Conservation (phyloP, 306 rosid species). For the Lathyrus aphaca region DNA sequence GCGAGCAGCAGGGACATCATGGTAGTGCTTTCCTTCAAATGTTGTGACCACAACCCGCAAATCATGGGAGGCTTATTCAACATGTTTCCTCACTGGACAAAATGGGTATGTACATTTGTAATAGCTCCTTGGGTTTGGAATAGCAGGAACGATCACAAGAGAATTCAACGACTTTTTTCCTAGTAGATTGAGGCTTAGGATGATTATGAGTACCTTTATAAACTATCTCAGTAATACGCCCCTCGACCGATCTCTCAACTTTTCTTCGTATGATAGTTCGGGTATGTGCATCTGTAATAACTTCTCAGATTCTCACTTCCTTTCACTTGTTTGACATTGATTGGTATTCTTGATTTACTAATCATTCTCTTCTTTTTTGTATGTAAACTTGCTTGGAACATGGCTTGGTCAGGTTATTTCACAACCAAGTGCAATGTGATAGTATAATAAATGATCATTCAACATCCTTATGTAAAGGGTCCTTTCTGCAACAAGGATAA, state of each 20-base stretch:
- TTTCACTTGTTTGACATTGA: constrained; percentile 90
- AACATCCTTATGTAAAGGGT: constrained; percentile 44
- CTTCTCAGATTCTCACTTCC: constrained; percentile 96
- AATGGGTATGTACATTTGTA: constrained; percentile 83
- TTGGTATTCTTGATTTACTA: no score
- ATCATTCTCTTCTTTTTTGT: no score
- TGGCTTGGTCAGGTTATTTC: no score
- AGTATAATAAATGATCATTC: constrained; percentile 45
- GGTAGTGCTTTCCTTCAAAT: constrained; percentile 93
- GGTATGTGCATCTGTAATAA: constrained; percentile 89
- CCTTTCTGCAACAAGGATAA: constrained; percentile 86
- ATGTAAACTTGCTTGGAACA: no score
- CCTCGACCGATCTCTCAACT: constrained; percentile 84
- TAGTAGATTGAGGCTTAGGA: constrained; percentile 75
- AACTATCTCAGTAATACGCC: constrained; percentile 87
- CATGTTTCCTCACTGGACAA: constrained; percentile 94
- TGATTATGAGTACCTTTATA: constrained; percentile 93
- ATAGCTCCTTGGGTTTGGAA: constrained; percentile 67
- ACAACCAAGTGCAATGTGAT: no score
- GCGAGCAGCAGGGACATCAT: constrained; percentile 89
- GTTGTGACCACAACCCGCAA: constrained; percentile 86
- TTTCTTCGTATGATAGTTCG: constrained; percentile 89
- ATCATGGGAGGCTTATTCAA: constrained; percentile 86
- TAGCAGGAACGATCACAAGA: constrained; percentile 48
- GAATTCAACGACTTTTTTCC: constrained; percentile 60